These are phyloP conservation scores for Knufia petricola DNA, from an alignment of 2,329 filamentous ascomycete genomes.

Conservation along the genomic window DNA sequence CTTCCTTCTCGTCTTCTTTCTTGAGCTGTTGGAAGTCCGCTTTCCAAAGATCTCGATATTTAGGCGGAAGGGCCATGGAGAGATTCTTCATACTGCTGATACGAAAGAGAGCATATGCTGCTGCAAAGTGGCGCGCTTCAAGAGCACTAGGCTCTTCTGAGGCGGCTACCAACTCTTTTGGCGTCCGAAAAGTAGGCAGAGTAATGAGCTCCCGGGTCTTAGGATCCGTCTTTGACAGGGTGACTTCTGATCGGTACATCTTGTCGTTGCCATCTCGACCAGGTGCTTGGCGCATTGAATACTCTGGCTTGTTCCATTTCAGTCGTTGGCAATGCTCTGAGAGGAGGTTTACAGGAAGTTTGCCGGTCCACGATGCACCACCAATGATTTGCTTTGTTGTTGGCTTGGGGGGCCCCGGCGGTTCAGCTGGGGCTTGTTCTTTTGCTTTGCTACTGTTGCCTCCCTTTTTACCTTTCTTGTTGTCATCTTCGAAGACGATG, in stretches of 20 bases:
- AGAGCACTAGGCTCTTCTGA: slow-evolving; percentile 68
- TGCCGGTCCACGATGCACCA: slow-evolving; percentile 93
- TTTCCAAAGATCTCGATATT: slow-evolving; percentile 85
- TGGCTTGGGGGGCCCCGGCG: slow-evolving; percentile 39
- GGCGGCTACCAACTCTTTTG: slow-evolving; percentile 64
- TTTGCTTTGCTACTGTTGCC: slow-evolving; percentile 12
- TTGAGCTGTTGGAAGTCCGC: slow-evolving; percentile 75
- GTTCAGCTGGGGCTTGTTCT: slow-evolving; percentile 23
- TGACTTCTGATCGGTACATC: slow-evolving; percentile 68
- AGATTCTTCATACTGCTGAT: slow-evolving; percentile 94
- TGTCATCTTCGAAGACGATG: slow-evolving; percentile 24
- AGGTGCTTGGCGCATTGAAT: slow-evolving; percentile 57
- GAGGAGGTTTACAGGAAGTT: slow-evolving; percentile 85
- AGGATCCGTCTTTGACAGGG: slow-evolving; percentile 60
- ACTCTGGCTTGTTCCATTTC: slow-evolving; percentile 90
- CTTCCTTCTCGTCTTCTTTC: slow-evolving; percentile 66
- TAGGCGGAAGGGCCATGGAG: slow-evolving; percentile 85
- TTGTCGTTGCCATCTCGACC: slow-evolving; percentile 38
- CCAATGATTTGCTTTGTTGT: slow-evolving; percentile 71
- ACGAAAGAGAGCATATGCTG: slow-evolving; percentile 81
- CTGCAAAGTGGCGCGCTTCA: slow-evolving; percentile 87
- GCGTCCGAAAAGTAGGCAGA: slow-evolving; percentile 74
- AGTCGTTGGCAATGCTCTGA: slow-evolving; percentile 93
- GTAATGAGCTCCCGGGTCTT: slow-evolving; percentile 72
- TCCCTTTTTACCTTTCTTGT: slow-evolving; percentile 15